A percentile compares a stretch with the other conserved stretches of the same genome.
Evolutionary conservation across 2,329 filamentous ascomycete species (phyloP).

Genomic region (Trichoderma sp.): DNA sequence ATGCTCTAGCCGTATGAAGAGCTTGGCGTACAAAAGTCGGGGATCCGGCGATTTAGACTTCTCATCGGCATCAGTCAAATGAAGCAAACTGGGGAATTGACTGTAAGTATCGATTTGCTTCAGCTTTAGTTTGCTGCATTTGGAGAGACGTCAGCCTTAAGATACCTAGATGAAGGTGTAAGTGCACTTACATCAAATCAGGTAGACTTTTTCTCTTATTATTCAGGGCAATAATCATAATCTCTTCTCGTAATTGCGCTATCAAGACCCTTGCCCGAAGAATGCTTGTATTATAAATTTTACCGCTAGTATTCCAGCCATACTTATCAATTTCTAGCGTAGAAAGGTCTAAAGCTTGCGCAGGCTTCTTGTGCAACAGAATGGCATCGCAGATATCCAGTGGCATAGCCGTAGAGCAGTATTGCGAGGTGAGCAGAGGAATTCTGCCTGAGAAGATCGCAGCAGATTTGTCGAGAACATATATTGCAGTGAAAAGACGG

Average conservation of each 20-base stretch:
- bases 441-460: background rate
- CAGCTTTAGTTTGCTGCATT: background rate
- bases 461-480: constrained; percentile 5
- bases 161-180: background rate
- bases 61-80: background rate
- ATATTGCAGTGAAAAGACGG: constrained; percentile 17
- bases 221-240: background rate
- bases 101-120: background rate
- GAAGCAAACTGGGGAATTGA: background rate
- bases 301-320: background rate
- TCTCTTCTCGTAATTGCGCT: background rate
- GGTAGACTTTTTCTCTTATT: background rate
- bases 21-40: constrained; percentile 2
- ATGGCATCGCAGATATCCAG: constrained; percentile 4
- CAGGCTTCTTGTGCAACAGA: background rate
- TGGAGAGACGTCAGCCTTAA: background rate
- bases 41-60: background rate
- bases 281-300: background rate
- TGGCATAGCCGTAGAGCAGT: constrained; percentile 4
- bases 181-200: background rate
- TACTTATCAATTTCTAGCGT: background rate
- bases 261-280: constrained; percentile 7
- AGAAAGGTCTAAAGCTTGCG: background rate
- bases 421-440: background rate
- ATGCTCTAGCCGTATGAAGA: constrained; percentile 5